phyloP scores from a whole-genome alignment of 1,284 basidiomycete genomes.

The Coniferiporia sulphurascens region DNA sequence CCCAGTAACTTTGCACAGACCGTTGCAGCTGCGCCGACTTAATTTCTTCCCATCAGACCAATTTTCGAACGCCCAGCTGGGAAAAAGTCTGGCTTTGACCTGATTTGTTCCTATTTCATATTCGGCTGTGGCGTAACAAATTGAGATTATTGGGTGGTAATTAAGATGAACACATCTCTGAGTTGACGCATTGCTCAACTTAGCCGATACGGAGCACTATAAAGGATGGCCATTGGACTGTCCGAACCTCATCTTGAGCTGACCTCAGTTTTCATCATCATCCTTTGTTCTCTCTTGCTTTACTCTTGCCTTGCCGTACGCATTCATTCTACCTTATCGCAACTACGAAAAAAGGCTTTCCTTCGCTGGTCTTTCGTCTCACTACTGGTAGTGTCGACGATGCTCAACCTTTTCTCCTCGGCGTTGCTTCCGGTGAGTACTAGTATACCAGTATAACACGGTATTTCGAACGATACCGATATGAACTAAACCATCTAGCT shows the following conservation, averaged over 20 bases:
- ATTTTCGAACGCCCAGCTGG: not conserved
- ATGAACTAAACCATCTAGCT: not conserved
- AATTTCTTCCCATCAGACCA: not conserved
- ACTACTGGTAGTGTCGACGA: constrained; percentile 1
- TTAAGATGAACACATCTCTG: too few species aligned
- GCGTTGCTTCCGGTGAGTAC: constrained; percentile 3
- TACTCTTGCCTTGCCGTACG: constrained; percentile 4
- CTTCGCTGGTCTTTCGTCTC: constrained; percentile 4
- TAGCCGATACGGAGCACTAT: not conserved
- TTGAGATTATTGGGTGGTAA: too few species aligned
- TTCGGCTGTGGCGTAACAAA: too few species aligned
- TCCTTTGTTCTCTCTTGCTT: too few species aligned
- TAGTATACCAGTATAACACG: not conserved
- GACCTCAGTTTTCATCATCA: constrained; percentile 2
- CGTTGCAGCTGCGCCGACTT: not conserved
- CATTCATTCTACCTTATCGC: not conserved
- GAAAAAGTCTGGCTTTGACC: too few species aligned
- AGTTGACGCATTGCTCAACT: too few species aligned
- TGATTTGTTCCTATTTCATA: too few species aligned
- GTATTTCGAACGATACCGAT: not conserved
- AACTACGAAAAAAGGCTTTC: not conserved
- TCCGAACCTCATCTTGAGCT: constrained; percentile 12
- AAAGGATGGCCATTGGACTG: not conserved
- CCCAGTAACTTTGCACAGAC: not conserved
- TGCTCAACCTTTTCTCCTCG: constrained; percentile 6